A percentile compares a stretch with the other conserved stretches of the same genome.
Conservation (phyloP, 306 rosid species). For the Sophora flavescens region DNA sequence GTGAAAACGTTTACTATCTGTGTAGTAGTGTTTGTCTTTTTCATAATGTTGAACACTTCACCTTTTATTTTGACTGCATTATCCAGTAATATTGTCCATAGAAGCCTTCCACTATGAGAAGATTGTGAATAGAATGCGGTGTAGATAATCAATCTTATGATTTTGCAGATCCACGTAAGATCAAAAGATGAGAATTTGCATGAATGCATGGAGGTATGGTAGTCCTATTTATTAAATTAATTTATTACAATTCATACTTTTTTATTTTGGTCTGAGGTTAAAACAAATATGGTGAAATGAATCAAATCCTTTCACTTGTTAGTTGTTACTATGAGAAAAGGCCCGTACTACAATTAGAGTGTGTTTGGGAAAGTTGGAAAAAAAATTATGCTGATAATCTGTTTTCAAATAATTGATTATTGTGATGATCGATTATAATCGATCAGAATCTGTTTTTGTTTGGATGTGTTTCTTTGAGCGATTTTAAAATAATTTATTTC, state of each 20-base stretch:
- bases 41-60: slow-evolving; percentile 10
- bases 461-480: no score
- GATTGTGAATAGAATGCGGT: slow-evolving; percentile 8
- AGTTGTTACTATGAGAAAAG: no score
- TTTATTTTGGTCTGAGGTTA: slow-evolving; percentile 5
- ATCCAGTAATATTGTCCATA: neutral
- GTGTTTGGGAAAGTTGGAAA: no score
- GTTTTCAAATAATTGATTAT: no score
- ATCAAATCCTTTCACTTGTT: no score
- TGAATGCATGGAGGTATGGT: slow-evolving; percentile 82
- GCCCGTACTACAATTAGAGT: no score
- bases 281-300: no score
- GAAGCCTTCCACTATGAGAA: neutral
- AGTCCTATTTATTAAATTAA: neutral
- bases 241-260: neutral
- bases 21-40: neutral
- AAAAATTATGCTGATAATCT: no score
- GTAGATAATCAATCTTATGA: slow-evolving; percentile 40
- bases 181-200: slow-evolving; percentile 73
- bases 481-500: no score
- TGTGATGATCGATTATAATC: no score
- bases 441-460: no score
- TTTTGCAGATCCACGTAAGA: slow-evolving; percentile 90
- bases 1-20: neutral
- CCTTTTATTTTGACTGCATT: slow-evolving; percentile 8